phyloP scores from a whole-genome alignment of 2,329 filamentous ascomycete genomes.

The Erysiphe pisi region DNA sequence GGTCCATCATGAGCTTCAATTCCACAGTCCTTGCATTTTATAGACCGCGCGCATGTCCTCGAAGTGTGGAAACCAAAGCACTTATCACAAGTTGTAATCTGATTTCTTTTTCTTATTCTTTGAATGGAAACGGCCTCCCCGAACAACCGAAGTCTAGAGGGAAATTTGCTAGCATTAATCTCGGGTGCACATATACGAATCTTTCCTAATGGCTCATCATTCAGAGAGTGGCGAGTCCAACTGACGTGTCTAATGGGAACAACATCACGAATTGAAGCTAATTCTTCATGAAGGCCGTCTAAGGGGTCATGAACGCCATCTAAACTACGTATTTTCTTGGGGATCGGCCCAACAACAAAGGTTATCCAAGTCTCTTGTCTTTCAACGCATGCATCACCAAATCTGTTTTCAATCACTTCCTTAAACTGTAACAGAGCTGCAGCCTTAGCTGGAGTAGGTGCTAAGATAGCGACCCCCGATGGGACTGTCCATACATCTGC shows the following conservation, averaged over 20 bases:
- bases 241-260: neutral
- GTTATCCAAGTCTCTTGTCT: conserved; percentile 1
- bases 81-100: neutral
- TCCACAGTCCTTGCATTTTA: neutral
- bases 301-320: neutral
- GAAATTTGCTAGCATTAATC: neutral
- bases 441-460: neutral
- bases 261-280: neutral
- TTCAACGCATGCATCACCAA: neutral
- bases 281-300: neutral
- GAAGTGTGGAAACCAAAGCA: neutral
- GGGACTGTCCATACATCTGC: neutral
- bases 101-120: neutral
- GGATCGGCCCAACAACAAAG: neutral
- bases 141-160: neutral
- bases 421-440: neutral
- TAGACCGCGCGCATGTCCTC: neutral
- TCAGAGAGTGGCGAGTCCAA: neutral
- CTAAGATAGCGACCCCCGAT: neutral
- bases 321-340: neutral
- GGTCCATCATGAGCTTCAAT: neutral
- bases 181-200: neutral
- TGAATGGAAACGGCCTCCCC: neutral
- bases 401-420: neutral
- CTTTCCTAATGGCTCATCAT: neutral